Base-by-base conservation (phyloP, 768 basidiomycete genomes). In the Mrakia gelida region DNA sequence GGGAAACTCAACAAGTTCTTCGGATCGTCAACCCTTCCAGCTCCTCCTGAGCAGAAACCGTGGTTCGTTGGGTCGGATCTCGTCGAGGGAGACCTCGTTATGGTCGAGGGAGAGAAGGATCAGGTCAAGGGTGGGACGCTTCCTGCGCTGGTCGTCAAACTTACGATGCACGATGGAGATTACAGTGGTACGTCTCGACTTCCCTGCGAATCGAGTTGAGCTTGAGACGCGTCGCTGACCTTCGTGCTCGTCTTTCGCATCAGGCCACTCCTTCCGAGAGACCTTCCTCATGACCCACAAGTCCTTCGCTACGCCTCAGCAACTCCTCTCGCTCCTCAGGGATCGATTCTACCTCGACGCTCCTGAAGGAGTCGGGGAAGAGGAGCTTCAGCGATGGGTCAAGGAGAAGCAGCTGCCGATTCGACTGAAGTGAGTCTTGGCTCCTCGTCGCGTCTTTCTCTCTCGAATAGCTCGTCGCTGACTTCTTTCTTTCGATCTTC, bases 221-320 rank as follows among this genome's bases (percentile, higher is more conserved):
- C 1, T 59, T 8, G 26, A 59, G 10, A 26, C 18, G 54, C 54
- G 54, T 8, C 54, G 59, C 59, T 59, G 59, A 59, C n/a, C 18
- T 28, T n/a, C 26, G n/a, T 5, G 1, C 30, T n/a, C 45, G 34
- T 73, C 10, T 26, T 30, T 59, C 52, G 2, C 73, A 11, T 30
- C 81, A 92, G 92, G 97, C 84, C 88, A 90, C 0, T 88, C 89
- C 10, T 96, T 91, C 85, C 92, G 88, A 83, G 91, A 91, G 83
- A 91, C 95, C 0, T 98, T 98, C 88, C 85, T 98, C 80, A 91
- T 97, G 89, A 97, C 96, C 0, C 97, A 93, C 87, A 93, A 95
- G 82, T 95, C 94, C 0, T 98, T 98, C 84, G 93, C 92, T 23
- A 91, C 90, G 8, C 86, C 92, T 65, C 89, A 92, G 76, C 91